Evolutionary conservation across 2,329 filamentous ascomycete genomes (phyloP).

Genomic region (Clonostachys rosea): DNA sequence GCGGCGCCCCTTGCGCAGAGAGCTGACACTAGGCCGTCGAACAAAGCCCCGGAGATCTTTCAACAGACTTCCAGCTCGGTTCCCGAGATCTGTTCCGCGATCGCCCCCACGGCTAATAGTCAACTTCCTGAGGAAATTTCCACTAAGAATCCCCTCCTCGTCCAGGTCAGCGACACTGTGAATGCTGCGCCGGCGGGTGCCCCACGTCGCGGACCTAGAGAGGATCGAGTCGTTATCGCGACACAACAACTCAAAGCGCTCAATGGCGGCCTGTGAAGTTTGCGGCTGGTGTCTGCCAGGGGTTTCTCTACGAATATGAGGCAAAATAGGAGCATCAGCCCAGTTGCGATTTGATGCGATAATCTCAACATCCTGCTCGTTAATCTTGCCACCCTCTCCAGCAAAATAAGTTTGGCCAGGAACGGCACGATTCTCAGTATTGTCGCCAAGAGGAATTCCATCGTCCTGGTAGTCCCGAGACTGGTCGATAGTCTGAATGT

Average conservation of each 20-base stretch:
- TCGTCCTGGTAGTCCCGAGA: conserved; percentile 24
- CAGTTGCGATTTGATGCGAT: conserved; percentile 43
- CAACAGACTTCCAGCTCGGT: conserved; percentile 43
- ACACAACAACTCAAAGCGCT: conserved; percentile 43
- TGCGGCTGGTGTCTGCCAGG: conserved; percentile 36
- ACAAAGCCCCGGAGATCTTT: conserved; percentile 45
- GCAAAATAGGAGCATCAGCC: conserved; percentile 41
- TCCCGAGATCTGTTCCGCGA: conserved; percentile 17
- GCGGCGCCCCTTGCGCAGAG: conserved; percentile 38
- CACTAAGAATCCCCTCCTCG: conserved; percentile 47
- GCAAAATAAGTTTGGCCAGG: conserved; percentile 45
- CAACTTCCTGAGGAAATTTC: conserved; percentile 59
- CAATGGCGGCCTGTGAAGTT: conserved; percentile 49
- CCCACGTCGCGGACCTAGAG: conserved; percentile 64
- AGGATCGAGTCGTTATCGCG: conserved; percentile 53
- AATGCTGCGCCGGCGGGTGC: conserved; percentile 62
- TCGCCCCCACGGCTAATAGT: conserved; percentile 41
- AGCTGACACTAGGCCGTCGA: conserved; percentile 39
- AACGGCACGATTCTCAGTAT: conserved; percentile 45
- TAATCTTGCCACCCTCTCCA: conserved; percentile 32
- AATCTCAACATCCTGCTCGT: conserved; percentile 40
- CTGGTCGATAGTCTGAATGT: conserved; percentile 13
- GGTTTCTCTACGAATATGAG: conserved; percentile 30
- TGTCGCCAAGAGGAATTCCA: conserved; percentile 36
- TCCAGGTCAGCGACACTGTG: conserved; percentile 54